A percentile compares a stretch with the other conserved stretches of the same genome.
Evolutionary conservation across 163 green algal species (phyloP).

Genomic region (Coccomyxa subellipsoidea): DNA sequence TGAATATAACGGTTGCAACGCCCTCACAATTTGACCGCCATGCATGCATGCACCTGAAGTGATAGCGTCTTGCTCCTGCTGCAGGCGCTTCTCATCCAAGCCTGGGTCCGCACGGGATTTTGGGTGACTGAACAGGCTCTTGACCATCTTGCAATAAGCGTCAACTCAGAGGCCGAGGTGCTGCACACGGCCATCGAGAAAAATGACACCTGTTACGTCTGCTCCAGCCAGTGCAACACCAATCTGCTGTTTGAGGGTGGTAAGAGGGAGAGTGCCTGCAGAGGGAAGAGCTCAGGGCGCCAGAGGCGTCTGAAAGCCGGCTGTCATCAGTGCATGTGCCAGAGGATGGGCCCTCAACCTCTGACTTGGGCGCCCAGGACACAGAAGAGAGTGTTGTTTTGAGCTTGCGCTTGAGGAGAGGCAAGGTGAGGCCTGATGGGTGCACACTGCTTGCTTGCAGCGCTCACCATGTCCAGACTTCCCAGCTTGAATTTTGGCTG

Average conservation of each 20-base stretch:
- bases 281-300: background rate
- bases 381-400: background rate
- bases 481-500: too few relatives aligned
- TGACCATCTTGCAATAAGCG: background rate
- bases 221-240: too few relatives aligned
- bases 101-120: slow-evolving; percentile 12
- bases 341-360: background rate
- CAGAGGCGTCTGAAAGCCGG: background rate
- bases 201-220: too few relatives aligned
- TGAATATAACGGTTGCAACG: too few relatives aligned
- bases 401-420: background rate
- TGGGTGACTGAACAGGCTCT: background rate
- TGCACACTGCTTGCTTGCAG: background rate
- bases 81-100: background rate
- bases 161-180: background rate
- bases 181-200: background rate
- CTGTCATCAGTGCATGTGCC: background rate
- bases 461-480: too few relatives aligned
- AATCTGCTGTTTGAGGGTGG: background rate
- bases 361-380: background rate
- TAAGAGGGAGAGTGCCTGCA: background rate
- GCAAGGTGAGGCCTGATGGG: background rate
- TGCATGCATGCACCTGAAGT: background rate
- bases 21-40: background rate
- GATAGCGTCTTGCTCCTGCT: background rate